These are phyloP conservation scores for Aaosphaeria arxii DNA, from an alignment of 2,329 filamentous ascomycete species.

Conservation along the genomic window DNA sequence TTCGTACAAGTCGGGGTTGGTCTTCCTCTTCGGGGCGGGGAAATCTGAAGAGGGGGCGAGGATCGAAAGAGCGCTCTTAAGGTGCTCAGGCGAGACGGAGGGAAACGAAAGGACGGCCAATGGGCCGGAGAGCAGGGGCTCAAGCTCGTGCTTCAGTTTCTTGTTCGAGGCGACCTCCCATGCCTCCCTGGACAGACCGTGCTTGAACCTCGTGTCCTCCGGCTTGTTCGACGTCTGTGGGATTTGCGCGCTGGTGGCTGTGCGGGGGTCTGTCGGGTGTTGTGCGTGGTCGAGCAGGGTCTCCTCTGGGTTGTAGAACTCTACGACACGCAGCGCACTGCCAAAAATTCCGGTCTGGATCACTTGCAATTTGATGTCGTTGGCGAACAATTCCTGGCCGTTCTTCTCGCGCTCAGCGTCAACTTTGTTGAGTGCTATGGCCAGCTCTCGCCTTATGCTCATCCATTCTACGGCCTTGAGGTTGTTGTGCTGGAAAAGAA, in stretches of 20 bases:
- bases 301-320: slow-evolving; percentile 61
- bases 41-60: slow-evolving; percentile 73
- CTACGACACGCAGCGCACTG: slow-evolving; percentile 78
- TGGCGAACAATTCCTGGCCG: slow-evolving; percentile 48
- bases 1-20: slow-evolving; percentile 79
- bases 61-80: slow-evolving; percentile 76
- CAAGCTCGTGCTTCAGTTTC: slow-evolving; percentile 60
- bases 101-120: slow-evolving; percentile 79
- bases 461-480: slow-evolving; percentile 72
- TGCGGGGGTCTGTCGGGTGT: slow-evolving; percentile 28
- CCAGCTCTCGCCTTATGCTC: slow-evolving; percentile 68
- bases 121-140: slow-evolving; percentile 77
- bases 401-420: slow-evolving; percentile 69
- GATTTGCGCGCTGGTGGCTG: slow-evolving; percentile 31
- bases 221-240: slow-evolving; percentile 24
- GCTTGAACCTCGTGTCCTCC: slow-evolving; percentile 55
- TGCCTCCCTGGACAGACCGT: slow-evolving; percentile 58
- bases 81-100: slow-evolving; percentile 74
- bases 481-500: slow-evolving; percentile 83
- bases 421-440: slow-evolving; percentile 58
- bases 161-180: slow-evolving; percentile 49
- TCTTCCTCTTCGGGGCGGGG: slow-evolving; percentile 72
- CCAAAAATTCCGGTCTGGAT: slow-evolving; percentile 87
- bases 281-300: slow-evolving; percentile 15
- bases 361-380: slow-evolving; percentile 72